Conservation (phyloP, 371 early-diverging fungal species). For the Choanephora cucurbitarum region DNA sequence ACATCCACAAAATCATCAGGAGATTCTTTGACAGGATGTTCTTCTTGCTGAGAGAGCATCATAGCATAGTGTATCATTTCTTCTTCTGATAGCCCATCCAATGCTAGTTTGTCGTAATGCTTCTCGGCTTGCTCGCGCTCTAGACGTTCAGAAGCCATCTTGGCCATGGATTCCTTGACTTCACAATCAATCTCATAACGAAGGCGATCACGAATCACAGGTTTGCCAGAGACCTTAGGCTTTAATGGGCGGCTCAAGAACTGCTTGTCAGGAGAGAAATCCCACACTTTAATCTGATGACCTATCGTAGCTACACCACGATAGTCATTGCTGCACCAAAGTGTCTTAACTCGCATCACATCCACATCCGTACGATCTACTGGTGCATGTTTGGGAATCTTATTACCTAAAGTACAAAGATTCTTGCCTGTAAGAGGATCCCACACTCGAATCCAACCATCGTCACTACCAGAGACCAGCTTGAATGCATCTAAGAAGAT, state of each 20-base stretch:
- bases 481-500: conserved; percentile 48
- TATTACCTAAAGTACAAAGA: conserved; percentile 24
- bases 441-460: conserved; percentile 54
- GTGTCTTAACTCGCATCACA: conserved; percentile 44
- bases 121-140: conserved; percentile 32
- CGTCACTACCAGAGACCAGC: conserved; percentile 50
- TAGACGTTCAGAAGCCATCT: conserved; percentile 33
- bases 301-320: conserved; percentile 50
- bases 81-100: conserved; percentile 48
- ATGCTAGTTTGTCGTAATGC: conserved; percentile 31
- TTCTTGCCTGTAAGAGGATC: conserved; percentile 47
- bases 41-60: conserved; percentile 44
- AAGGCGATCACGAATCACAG: conserved; percentile 23
- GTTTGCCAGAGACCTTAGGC: conserved; percentile 22
- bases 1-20: conserved; percentile 27
- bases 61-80: conserved; percentile 53
- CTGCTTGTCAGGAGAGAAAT: conserved; percentile 47
- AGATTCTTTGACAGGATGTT: conserved; percentile 7
- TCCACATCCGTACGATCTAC: conserved; percentile 40
- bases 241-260: conserved; percentile 26
- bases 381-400: conserved; percentile 42
- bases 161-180: conserved; percentile 37
- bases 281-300: conserved; percentile 50
- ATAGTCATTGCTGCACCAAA: conserved; percentile 45
- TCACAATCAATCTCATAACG: conserved; percentile 46